Evolutionary conservation across 371 early-diverging fungal genomes (phyloP).

Genomic region (Choanephora cucurbitarum): DNA sequence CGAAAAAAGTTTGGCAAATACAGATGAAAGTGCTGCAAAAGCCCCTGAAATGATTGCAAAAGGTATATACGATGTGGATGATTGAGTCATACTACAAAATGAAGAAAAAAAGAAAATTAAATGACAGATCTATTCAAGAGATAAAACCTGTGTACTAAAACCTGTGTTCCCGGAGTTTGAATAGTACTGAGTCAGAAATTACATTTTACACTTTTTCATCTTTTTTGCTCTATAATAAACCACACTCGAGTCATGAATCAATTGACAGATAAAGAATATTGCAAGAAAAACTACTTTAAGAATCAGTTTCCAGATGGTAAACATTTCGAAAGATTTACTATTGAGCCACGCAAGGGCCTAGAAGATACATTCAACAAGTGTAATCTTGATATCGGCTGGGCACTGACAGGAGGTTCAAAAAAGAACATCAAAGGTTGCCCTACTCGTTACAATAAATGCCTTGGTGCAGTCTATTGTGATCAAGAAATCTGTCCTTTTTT

Average conservation of each 20-base stretch:
- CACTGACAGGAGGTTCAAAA: background rate
- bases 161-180: background rate
- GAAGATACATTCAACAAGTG: background rate
- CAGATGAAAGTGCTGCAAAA: slow-evolving; percentile 75
- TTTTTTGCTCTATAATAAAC: background rate
- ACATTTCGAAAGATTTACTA: background rate
- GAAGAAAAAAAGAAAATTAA: no score
- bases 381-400: background rate
- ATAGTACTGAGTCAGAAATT: background rate
- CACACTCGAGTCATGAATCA: background rate
- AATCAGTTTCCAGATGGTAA: background rate
- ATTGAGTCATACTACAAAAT: no score
- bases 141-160: background rate
- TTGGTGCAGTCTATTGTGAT: background rate
- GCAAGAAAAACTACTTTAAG: background rate
- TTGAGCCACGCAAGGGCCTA: background rate
- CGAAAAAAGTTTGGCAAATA: slow-evolving; percentile 75
- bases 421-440: background rate
- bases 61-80: slow-evolving; percentile 42
- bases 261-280: background rate
- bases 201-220: background rate
- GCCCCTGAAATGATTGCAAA: slow-evolving; percentile 63
- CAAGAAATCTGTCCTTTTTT: background rate
- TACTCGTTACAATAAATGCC: background rate
- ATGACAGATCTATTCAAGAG: no score